Evolutionary conservation across 2,329 filamentous ascomycete species (phyloP).

Genomic region (Pseudopithomyces maydicus): DNA sequence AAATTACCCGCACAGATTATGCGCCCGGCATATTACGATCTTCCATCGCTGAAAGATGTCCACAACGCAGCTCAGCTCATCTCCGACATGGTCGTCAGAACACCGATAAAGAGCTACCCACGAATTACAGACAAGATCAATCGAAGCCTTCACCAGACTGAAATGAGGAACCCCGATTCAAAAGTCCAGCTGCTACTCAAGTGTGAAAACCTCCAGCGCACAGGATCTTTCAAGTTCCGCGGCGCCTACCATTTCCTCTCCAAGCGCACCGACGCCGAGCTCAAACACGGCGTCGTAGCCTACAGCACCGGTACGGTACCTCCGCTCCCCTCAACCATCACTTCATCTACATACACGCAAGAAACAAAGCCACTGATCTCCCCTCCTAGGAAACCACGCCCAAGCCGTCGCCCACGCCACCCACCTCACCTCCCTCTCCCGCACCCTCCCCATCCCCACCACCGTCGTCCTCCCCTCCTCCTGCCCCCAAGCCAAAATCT

Average conservation of each 20-base stretch:
- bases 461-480: slow-evolving; percentile 12
- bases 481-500: slow-evolving; percentile 9
- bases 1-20: too few relatives aligned
- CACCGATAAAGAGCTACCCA: not conserved
- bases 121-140: not conserved
- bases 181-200: slow-evolving; percentile 14
- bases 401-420: slow-evolving; percentile 14
- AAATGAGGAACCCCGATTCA: not conserved
- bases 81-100: not conserved
- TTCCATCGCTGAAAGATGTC: not conserved
- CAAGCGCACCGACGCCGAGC: slow-evolving; percentile 3
- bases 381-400: slow-evolving; percentile 13
- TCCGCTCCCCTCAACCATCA: too few relatives aligned
- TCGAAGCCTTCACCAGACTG: not conserved
- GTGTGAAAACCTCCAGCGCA: slow-evolving; percentile 16
- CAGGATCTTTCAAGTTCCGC: slow-evolving; percentile 18
- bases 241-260: slow-evolving; percentile 14
- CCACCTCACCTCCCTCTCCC: not conserved
- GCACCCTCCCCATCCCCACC: slow-evolving; percentile 6
- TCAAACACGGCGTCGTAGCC: slow-evolving; percentile 11
- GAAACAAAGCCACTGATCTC: not conserved
- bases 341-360: too few relatives aligned
- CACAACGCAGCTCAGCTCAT: slow-evolving; percentile 1
- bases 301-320: slow-evolving; percentile 13
- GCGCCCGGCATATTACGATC: not conserved